Evolutionary conservation across 352 stramenopile species (phyloP), one percentile per base, ranked within the genome.

Genomic region (Elongisporangium anandrum): DNA sequence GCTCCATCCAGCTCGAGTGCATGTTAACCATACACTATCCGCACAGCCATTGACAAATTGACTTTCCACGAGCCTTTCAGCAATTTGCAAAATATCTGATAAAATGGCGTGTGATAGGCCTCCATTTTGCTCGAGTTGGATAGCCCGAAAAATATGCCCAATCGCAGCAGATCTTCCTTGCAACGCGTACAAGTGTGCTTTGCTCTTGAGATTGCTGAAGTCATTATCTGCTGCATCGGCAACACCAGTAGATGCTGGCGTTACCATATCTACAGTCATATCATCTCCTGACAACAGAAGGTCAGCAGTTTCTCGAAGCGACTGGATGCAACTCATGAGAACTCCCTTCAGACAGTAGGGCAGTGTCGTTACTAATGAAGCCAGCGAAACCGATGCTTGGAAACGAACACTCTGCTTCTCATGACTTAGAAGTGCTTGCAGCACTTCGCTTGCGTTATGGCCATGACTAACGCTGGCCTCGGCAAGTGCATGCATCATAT

Each of bases 21-120:
- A 95, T 12, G 87, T 95, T 34, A 95, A 66, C 87, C 87, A 95
- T 29, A 94, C 80, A 56, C 85, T 92, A 60, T 95, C 87, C 3
- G 72, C 67, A 58, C 79, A 92, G 21, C 80, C 73, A 59, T 85
- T 81, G 20, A 85, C 63, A 54, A 92, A 94, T 58, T 95, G 87
- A 50, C 79, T 92, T 49, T 87, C 81, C 10, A 95, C 68, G 41
- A 95, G 76, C 50, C 79, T 68, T 54, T 90, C 79, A 0, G 86
- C 87, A 17, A 91, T 75, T 26, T 65, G 62, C 50, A 91, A 80
- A 16, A 94, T 77, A 23, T 85, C 80, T 8, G 79, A 72, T 45
- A 91, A 75, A 47, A 83, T 66, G 15, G 47, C 66, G 61, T 87
- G 69, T 8, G 79, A 81, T 54, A 93, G 67, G 0, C 77, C 80